These are phyloP conservation scores for Candida maltosa DNA, from an alignment of 805 yeast genomes.

Conservation along the genomic window DNA sequence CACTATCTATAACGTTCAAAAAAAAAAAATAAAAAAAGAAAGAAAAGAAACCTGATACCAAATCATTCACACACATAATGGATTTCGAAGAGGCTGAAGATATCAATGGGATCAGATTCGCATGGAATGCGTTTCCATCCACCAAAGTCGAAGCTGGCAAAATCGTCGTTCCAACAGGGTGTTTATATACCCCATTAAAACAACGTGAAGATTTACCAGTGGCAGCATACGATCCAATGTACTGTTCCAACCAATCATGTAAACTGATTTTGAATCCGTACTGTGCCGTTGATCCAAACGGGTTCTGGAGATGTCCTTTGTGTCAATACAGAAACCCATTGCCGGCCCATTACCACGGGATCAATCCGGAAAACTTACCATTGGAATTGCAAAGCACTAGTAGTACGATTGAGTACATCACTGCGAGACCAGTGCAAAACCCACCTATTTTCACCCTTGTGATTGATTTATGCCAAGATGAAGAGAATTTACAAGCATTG, in stretches of 20 bases:
- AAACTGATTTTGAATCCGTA: conserved; percentile 84
- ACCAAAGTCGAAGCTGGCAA: conserved; percentile 86
- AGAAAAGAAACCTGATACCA: neutral
- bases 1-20: neutral
- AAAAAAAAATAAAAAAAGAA: neutral
- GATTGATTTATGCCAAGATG: conserved; percentile 86
- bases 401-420: conserved; percentile 81
- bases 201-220: conserved; percentile 71
- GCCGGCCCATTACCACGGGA: conserved; percentile 77
- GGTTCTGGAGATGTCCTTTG: conserved; percentile 85
- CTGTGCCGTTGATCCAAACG: conserved; percentile 72
- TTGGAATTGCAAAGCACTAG: conserved; percentile 67
- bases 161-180: conserved; percentile 91
- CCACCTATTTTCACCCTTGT: conserved; percentile 88
- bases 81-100: conserved; percentile 45
- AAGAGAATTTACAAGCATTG: conserved; percentile 78
- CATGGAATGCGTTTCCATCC: conserved; percentile 77
- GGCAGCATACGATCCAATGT: conserved; percentile 35
- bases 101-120: conserved; percentile 41
- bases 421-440: conserved; percentile 72
- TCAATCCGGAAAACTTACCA: conserved; percentile 76
- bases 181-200: conserved; percentile 91
- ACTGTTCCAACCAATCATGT: conserved; percentile 69
- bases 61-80: conserved; percentile 16
- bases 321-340: conserved; percentile 76